Base-by-base conservation (phyloP, 2,329 filamentous ascomycete genomes). In the Fusarium liriodendri region DNA sequence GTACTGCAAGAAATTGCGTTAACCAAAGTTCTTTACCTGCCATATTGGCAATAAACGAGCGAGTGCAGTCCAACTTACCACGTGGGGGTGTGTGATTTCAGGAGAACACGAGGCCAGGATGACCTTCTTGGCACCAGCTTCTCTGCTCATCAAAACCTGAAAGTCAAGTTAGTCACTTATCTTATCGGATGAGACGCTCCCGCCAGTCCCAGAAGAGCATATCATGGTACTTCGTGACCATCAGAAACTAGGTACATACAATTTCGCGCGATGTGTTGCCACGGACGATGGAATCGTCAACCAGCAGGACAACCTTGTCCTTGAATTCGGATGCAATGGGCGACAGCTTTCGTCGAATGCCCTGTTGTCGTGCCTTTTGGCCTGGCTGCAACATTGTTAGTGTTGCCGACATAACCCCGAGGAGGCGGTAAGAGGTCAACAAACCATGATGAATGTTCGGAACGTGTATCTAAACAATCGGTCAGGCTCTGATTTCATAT, bases 201-300 rank as follows among this genome's bases (percentile, higher is more conserved):
- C 18, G 42, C 29, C 14, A 52, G 32, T 29, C 42, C 20, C 59
- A 18, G 25, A 33, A 37, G 32, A 50, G 6, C 40, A 35, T 9
- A n/a, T 42, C 57, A 14, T 9, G 25, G 7, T 32, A n/a, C 18
- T 60, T 42, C 22, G 32, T 25, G 16, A 14, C 16, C 20, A 22
- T 10, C 18, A 13, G 20, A 29, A 27, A 11, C 40, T 25, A 10
- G 32, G 2, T 87, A 32, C 92, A 87, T 40, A 95, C 93, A 74
- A 92, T 92, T 78, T 94, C 89, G 8, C 92, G 87, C 25, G 90
- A 89, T 73, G 90, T 90, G 18, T 33, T 50, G 14, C 95, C 95
- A 35, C 95, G 90, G 6, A 98, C 95, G 67, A 98, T 95, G 76
- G 91, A 94, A 83, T 98, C 95, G 77, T 98, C 96, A 1, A 98